A percentile compares a stretch with the other conserved stretches of the same genome.
These are phyloP conservation scores for Solanum aculeatissimum DNA, from an alignment of 305 asterid species.

Conservation along the genomic window DNA sequence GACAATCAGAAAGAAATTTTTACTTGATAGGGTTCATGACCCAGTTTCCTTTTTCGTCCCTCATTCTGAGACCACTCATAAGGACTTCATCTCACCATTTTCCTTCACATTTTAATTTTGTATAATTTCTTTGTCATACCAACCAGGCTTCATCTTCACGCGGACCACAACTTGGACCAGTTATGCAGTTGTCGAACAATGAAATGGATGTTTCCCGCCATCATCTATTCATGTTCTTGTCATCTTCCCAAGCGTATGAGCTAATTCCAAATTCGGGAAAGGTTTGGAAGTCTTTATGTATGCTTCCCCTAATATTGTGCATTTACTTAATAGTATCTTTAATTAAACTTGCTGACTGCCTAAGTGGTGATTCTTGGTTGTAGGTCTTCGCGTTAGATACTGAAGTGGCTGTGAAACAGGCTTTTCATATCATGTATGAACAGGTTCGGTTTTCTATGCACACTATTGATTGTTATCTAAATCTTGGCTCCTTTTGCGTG, in stretches of 20 bases:
- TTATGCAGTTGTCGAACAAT: constrained; percentile 11
- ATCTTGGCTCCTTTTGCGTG: neutral
- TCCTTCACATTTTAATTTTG: neutral
- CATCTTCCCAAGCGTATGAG: constrained; percentile 39
- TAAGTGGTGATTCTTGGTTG: constrained; percentile 1
- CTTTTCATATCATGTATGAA: constrained; percentile 49
- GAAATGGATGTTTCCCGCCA: constrained; percentile 34
- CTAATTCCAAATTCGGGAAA: constrained; percentile 61
- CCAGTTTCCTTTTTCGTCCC: neutral
- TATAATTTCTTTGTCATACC: constrained; percentile 2
- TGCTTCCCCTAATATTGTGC: neutral
- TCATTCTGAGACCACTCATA: neutral
- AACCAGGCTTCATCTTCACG: constrained; percentile 37
- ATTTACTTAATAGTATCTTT: neutral
- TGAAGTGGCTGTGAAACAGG: constrained; percentile 43
- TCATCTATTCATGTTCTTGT: constrained; percentile 38
- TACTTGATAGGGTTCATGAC: neutral
- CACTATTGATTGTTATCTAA: neutral
- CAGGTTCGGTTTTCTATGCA: constrained; percentile 23
- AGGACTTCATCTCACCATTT: neutral
- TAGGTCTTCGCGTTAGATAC: constrained; percentile 45
- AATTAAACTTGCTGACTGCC: neutral
- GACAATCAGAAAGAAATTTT: neutral
- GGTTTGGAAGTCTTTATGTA: constrained; percentile 35
- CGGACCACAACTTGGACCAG: constrained; percentile 6